Evolutionary conservation across 305 asterid genomes (phyloP).

Genomic region (Fraxinus angustifolia): DNA sequence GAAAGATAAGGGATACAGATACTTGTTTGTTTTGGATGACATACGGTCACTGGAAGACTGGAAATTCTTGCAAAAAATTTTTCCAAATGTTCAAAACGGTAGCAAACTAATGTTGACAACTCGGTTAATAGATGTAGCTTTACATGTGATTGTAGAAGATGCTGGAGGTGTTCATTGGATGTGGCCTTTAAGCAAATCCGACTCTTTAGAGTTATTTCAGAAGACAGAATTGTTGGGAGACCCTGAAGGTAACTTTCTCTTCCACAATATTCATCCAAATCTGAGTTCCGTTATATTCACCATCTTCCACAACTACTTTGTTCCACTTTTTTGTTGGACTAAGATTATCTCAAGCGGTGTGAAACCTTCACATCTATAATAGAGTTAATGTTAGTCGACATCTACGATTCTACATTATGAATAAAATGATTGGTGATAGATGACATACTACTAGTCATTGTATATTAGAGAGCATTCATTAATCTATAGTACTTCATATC

Average conservation of each 20-base stretch:
- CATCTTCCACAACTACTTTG: background rate
- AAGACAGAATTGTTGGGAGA: background rate
- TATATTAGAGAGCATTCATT: background rate
- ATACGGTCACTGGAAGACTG: slow-evolving; percentile 12
- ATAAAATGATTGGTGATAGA: background rate
- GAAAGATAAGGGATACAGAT: background rate
- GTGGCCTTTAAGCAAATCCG: background rate
- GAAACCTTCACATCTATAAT: background rate
- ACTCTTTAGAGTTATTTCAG: background rate
- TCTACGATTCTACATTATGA: background rate
- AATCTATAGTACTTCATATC: background rate
- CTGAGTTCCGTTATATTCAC: background rate
- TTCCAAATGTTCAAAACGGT: background rate
- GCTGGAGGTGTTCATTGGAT: background rate
- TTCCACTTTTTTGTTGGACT: background rate
- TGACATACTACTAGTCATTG: background rate
- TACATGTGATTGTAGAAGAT: background rate
- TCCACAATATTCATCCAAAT: background rate
- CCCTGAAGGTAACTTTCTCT: background rate
- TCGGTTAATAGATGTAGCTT: background rate
- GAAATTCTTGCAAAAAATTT: background rate
- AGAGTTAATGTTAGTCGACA: background rate
- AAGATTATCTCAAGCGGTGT: background rate
- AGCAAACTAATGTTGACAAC: slow-evolving; percentile 2
- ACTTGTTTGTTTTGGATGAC: slow-evolving; percentile 27